Conservation (phyloP, 2,329 filamentous ascomycete species). For the Cercospora nicotianae region DNA sequence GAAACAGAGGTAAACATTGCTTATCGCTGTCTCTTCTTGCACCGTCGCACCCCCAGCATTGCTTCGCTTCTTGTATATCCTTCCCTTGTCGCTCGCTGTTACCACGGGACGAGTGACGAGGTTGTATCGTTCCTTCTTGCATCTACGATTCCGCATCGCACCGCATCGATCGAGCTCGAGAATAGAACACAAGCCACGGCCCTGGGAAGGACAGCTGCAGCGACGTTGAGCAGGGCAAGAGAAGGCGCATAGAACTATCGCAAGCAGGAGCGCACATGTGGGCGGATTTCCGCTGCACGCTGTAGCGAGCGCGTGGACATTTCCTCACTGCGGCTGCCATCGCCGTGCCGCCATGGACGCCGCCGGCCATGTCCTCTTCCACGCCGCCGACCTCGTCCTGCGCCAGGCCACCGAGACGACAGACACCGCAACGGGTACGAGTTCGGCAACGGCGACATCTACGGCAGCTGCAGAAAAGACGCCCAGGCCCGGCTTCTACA, state of each 20-base stretch:
- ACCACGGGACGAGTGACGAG: background rate
- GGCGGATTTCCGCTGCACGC: background rate
- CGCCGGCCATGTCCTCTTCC: constrained; percentile 40
- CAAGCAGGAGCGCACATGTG: background rate
- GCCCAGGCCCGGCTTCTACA: constrained; percentile 64
- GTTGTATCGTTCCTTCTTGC: background rate
- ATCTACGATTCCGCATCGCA: background rate
- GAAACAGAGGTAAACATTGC: background rate
- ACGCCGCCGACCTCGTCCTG: constrained; percentile 44
- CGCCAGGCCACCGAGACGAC: constrained; percentile 43
- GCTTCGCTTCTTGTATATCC: background rate
- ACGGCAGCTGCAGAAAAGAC: constrained; percentile 24
- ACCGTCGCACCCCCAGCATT: constrained; percentile 1
- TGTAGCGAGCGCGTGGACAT: constrained; percentile 3
- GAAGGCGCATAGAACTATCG: background rate
- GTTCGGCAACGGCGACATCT: constrained; percentile 29
- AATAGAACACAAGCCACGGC: background rate
- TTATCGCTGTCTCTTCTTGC: constrained; percentile 1
- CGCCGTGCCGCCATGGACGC: constrained; percentile 46
- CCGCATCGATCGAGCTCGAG: background rate
- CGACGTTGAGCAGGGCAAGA: background rate
- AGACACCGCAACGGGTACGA: constrained; percentile 24
- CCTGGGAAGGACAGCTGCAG: background rate
- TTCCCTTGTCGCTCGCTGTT: background rate
- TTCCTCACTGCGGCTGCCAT: background rate